These are phyloP conservation scores for Rhynchosporium secalis DNA, from an alignment of 2,329 filamentous ascomycete species.

Conservation along the genomic window DNA sequence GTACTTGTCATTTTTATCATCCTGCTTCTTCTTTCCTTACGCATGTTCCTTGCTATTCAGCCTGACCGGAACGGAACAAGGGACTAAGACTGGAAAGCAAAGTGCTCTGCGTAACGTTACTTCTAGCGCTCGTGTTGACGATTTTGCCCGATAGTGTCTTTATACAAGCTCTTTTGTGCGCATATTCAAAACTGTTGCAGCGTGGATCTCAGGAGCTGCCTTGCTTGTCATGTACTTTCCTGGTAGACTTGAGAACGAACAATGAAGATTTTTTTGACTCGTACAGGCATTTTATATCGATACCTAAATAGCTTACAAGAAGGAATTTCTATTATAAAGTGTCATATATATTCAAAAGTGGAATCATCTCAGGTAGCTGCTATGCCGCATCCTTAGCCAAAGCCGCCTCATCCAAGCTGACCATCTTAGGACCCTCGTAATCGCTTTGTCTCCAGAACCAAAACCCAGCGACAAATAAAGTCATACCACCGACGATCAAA, in stretches of 20 bases:
- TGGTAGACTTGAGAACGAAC: no score
- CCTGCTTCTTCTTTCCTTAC: not conserved
- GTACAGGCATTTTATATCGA: no score
- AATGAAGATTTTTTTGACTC: no score
- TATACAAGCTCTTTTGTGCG: not conserved
- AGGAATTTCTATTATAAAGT: not conserved
- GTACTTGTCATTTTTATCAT: not conserved
- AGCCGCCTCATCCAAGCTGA: slow-evolving; percentile 9
- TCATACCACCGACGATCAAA: slow-evolving; percentile 47
- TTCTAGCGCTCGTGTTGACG: not conserved
- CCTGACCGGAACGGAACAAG: not conserved
- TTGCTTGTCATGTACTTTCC: not conserved
- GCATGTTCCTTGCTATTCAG: not conserved
- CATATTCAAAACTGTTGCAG: not conserved
- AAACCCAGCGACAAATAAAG: slow-evolving; percentile 43
- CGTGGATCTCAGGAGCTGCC: not conserved
- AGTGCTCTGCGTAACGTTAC: not conserved
- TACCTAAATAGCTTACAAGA: no score
- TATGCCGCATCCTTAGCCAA: slow-evolving; percentile 17
- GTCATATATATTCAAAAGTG: slow-evolving; percentile 1
- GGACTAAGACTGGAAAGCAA: not conserved
- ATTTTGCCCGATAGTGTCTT: not conserved
- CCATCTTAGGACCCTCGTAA: slow-evolving; percentile 16
- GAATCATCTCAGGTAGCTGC: not conserved
- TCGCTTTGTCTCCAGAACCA: slow-evolving; percentile 41